These are phyloP conservation scores for Yamadazyma songkhlaensis DNA, from an alignment of 1,139 yeast genomes.

Conservation along the genomic window DNA sequence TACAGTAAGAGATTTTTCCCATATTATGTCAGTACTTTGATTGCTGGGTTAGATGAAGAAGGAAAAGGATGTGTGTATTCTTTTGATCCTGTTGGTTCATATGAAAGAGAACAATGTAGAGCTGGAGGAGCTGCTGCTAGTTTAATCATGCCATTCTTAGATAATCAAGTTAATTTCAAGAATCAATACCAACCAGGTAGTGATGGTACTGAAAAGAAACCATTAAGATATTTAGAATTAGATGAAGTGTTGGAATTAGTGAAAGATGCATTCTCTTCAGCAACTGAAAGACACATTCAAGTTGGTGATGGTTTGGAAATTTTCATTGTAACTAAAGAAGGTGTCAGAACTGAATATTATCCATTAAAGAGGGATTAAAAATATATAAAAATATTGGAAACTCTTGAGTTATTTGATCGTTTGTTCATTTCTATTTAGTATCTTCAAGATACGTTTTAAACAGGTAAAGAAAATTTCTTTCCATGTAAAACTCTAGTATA, in stretches of 20 bases:
- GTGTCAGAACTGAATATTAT: constrained; percentile 76
- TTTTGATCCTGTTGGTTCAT: constrained; percentile 96
- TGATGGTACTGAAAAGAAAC: constrained; percentile 61
- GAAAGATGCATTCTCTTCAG: constrained; percentile 91
- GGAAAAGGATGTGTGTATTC: constrained; percentile 96
- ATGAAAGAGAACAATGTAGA: constrained; percentile 95
- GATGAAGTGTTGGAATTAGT: constrained; percentile 88
- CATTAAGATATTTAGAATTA: constrained; percentile 60
- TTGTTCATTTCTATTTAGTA: background rate
- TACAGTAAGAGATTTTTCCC: constrained; percentile 97
- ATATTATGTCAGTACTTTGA: constrained; percentile 89
- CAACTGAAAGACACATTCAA: constrained; percentile 96
- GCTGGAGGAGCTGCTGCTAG: constrained; percentile 98
- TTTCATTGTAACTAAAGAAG: constrained; percentile 87
- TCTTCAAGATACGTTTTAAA: constrained; percentile 14
- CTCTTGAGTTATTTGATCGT: background rate
- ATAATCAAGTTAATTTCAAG: constrained; percentile 93
- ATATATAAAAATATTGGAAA: background rate
- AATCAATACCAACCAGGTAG: constrained; percentile 84
- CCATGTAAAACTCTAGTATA: constrained; percentile 79
- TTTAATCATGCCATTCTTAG: constrained; percentile 94
- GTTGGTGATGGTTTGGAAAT: constrained; percentile 97
- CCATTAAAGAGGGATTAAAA: constrained; percentile 83
- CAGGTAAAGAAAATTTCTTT: constrained; percentile 76
- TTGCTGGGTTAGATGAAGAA: constrained; percentile 92